These are phyloP conservation scores for Candida dajiaensis DNA, from an alignment of 805 yeast genomes.

Conservation along the genomic window DNA sequence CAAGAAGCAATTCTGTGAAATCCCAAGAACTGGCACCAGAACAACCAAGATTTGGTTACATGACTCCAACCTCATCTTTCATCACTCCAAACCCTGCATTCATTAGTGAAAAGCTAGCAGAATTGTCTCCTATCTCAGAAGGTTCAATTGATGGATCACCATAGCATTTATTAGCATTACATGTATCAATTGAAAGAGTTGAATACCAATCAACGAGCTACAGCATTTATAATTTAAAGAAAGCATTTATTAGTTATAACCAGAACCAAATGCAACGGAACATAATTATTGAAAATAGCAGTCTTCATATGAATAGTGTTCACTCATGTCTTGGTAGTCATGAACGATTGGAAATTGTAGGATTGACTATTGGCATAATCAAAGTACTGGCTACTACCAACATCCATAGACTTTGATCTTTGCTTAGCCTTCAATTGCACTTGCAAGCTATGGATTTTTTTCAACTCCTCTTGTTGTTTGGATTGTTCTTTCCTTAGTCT, in stretches of 20 bases:
- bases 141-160: slow-evolving; percentile 21
- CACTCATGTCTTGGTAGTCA: slow-evolving; percentile 3
- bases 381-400: slow-evolving; percentile 10
- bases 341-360: slow-evolving; percentile 16
- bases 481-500: slow-evolving; percentile 11
- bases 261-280: too few species aligned
- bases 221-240: background rate
- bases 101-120: slow-evolving; percentile 13
- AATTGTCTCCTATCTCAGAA: slow-evolving; percentile 24
- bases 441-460: slow-evolving; percentile 10
- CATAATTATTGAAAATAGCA: too few species aligned
- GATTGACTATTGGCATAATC: slow-evolving; percentile 15
- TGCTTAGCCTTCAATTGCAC: slow-evolving; percentile 3
- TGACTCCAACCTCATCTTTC: slow-evolving; percentile 20
- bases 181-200: too few species aligned
- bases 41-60: slow-evolving; percentile 9
- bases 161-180: background rate
- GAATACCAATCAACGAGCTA: background rate
- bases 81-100: slow-evolving; percentile 18
- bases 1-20: slow-evolving; percentile 2
- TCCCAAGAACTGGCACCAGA: background rate
- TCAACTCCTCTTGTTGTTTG: slow-evolving; percentile 9
- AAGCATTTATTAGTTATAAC: background rate
- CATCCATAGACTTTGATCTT: background rate
- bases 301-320: background rate